Base-by-base conservation (phyloP, 345 rosid genomes). In the Crucihimalaya himalaica region DNA sequence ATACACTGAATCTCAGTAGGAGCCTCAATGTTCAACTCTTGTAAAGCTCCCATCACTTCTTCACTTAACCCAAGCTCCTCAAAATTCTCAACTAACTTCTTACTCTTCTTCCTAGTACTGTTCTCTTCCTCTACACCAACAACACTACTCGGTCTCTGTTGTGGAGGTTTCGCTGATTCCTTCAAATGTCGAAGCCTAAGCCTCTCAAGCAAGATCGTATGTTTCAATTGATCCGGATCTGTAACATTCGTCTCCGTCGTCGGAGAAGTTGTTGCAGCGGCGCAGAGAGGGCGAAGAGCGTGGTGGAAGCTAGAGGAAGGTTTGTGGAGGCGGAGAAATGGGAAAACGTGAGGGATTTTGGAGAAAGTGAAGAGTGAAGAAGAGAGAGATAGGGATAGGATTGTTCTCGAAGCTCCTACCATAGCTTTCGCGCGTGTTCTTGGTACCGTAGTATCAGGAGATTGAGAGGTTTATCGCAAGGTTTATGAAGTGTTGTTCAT, bases 1-100 rank as follows among this genome's bases (percentile, higher is more conserved):
- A 88, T 80, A 81, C 93, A 85, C 72, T 94, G 98, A 79, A 91
- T 94, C 87, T 94, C 97, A 48, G 97, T 91, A 21, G 98, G 98
- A 77, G 81, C 88, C 66, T 88, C 84, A 82, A 94, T 88, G 20
- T 78, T 87, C 86, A 80, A 42, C 82, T 94, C 98, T 57, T 80
- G 84, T 58, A 94, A 86, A 74, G 93, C 88, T n/a, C 82, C 86
- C 90, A 89, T 87, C 6, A 89, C 83, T 81, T 94, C 97, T 39
- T 89, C 95, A 66, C 80, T 85, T 81, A 94, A 54, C 4, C 97
- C 90, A 73, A 94, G 66, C 80, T 87, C 93, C 84, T 84, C 84
- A 78, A 94, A 94, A 55, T 81, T 84, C 65, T 81, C 93, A 29
- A 68, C 88, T 78, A 75, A 75, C 27, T 60, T 71, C 58, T 73